phyloP scores from a whole-genome alignment of 2,329 filamentous ascomycete genomes.

The Verticillium albo-atrum region DNA sequence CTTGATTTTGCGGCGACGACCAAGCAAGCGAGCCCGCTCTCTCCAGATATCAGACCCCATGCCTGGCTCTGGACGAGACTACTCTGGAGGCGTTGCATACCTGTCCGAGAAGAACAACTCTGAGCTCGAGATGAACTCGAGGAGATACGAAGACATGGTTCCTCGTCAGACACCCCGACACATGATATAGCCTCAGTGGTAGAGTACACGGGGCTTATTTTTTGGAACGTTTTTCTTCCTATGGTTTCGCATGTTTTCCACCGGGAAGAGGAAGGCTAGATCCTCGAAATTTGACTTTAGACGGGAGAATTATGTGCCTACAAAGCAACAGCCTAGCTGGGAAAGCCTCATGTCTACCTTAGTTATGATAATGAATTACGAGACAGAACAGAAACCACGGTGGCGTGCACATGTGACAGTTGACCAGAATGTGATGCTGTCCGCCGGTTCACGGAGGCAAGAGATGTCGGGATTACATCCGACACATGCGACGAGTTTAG shows the following conservation, averaged over 20 bases:
- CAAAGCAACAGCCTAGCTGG: background rate
- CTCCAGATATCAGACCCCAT: conserved; percentile 49
- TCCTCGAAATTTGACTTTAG: background rate
- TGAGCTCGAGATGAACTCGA: conserved; percentile 46
- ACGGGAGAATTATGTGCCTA: background rate
- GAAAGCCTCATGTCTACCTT: background rate
- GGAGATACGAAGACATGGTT: conserved; percentile 55
- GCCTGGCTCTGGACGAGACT: conserved; percentile 36
- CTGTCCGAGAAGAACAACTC: conserved; percentile 22
- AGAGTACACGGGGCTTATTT: background rate
- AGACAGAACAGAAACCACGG: background rate
- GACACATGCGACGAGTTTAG: background rate
- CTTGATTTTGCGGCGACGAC: conserved; percentile 31
- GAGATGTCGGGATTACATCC: background rate
- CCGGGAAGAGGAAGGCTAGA: background rate
- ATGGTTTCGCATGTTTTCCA: background rate
- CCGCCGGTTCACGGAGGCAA: background rate
- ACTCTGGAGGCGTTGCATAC: conserved; percentile 6
- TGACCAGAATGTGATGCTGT: no score
- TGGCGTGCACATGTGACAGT: background rate
- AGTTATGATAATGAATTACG: background rate
- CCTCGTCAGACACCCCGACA: conserved; percentile 44
- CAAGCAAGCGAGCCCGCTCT: conserved; percentile 19
- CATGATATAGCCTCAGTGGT: conserved; percentile 24
- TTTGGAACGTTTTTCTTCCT: background rate